phyloP scores from a whole-genome alignment of 371 early-diverging fungal genomes.

The Basidiobolus heterosporus region DNA sequence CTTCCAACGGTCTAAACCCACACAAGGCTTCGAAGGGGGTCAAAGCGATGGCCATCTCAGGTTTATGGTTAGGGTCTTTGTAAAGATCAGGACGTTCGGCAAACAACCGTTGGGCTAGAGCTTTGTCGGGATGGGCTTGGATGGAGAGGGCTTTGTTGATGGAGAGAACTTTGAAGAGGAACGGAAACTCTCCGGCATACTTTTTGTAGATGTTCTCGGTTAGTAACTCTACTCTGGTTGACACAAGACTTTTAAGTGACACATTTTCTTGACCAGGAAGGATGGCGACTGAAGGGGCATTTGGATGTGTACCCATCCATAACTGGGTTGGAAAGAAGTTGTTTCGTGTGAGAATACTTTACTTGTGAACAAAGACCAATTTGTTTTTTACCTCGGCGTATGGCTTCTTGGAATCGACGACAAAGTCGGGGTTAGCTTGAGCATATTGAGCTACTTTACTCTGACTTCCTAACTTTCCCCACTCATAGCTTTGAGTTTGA shows the following conservation, averaged over 20 bases:
- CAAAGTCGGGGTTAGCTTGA: slow-evolving; percentile 24
- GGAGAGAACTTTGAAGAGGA: slow-evolving; percentile 91
- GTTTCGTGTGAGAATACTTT: too few species aligned
- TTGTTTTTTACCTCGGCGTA: slow-evolving; percentile 67
- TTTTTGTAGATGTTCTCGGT: slow-evolving; percentile 26
- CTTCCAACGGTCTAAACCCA: slow-evolving; percentile 79
- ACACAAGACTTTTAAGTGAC: slow-evolving; percentile 10
- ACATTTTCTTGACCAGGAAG: not conserved
- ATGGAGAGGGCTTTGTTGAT: slow-evolving; percentile 89
- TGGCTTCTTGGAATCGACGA: slow-evolving; percentile 39
- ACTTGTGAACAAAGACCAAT: too few species aligned
- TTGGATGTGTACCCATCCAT: slow-evolving; percentile 97
- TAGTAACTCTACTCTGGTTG: slow-evolving; percentile 23
- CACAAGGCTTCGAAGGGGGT: slow-evolving; percentile 89
- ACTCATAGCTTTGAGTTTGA: slow-evolving; percentile 75
- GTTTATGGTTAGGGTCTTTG: slow-evolving; percentile 87
- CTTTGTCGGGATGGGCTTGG: slow-evolving; percentile 94
- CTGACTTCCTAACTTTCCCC: slow-evolving; percentile 78
- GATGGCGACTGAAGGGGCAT: slow-evolving; percentile 49
- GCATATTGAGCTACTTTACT: slow-evolving; percentile 79
- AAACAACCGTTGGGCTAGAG: slow-evolving; percentile 57
- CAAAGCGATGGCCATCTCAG: slow-evolving; percentile 94
- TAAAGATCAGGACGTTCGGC: slow-evolving; percentile 58
- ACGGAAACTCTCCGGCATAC: slow-evolving; percentile 73
- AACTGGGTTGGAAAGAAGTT: too few species aligned